These are phyloP conservation scores for Eucalyptus albens DNA, from an alignment of 345 rosid species.

Conservation along the genomic window DNA sequence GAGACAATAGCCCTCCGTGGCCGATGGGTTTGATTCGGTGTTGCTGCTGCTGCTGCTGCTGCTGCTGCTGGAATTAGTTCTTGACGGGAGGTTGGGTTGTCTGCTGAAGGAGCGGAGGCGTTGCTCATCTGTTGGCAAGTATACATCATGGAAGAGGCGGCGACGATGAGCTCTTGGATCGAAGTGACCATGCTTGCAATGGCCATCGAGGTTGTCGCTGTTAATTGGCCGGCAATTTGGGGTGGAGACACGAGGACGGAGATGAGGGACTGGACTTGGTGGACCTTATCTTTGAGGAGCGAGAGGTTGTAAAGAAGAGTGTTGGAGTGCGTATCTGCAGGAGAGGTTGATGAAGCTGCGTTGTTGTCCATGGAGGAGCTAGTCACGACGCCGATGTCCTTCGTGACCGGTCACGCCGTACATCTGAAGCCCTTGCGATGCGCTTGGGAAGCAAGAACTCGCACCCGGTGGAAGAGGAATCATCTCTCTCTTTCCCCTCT, in stretches of 20 bases:
- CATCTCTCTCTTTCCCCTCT: neutral
- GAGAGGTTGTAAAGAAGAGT: conserved; percentile 53
- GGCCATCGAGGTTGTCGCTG: conserved; percentile 28
- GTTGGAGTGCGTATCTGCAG: conserved; percentile 1
- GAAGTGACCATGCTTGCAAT: conserved; percentile 25
- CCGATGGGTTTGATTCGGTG: neutral
- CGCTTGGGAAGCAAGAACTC: conserved; percentile 10
- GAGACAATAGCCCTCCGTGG: neutral
- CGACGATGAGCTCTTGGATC: conserved; percentile 50
- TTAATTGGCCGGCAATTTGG: conserved; percentile 6
- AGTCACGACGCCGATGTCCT: neutral
- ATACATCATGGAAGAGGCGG: conserved; percentile 57
- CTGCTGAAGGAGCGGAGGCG: neutral
- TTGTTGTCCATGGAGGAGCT: conserved; percentile 4
- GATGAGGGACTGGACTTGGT: conserved; percentile 47
- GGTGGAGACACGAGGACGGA: conserved; percentile 21
- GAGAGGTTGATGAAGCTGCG: neutral
- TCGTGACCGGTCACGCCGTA: neutral
- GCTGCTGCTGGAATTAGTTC: neutral
- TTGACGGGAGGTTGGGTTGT: neutral
- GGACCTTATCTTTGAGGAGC: conserved; percentile 45
- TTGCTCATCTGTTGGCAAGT: conserved; percentile 49
- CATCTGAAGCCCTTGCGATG: neutral
- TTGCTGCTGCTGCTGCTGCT: neutral
- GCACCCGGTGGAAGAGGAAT: neutral